phyloP scores from a whole-genome alignment of 2,329 filamentous ascomycete species.

The Zasmidium citrigriseum region DNA sequence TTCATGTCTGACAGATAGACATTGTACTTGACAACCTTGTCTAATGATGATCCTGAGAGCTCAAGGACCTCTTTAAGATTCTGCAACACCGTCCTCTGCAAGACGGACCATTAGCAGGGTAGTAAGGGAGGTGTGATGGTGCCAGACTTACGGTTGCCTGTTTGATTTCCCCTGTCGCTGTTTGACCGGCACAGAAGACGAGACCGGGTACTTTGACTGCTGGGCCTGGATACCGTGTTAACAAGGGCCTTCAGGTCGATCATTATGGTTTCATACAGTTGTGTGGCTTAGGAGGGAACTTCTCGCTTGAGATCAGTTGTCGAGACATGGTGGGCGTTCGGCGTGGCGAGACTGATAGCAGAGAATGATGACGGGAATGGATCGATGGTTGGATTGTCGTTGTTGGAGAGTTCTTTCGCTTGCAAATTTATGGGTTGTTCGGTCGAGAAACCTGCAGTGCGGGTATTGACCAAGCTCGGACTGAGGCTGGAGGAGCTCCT shows the following conservation, averaged over 20 bases:
- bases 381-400: neutral
- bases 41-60: constrained; percentile 35
- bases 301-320: constrained; percentile 49
- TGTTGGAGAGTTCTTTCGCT: neutral
- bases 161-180: constrained; percentile 53
- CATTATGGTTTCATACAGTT: constrained; percentile 40
- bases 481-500: neutral
- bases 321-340: constrained; percentile 41
- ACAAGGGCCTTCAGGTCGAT: neutral
- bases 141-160: constrained; percentile 41
- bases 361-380: too few species aligned
- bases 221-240: constrained; percentile 34
- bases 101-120: neutral
- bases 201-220: constrained; percentile 49
- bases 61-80: constrained; percentile 13
- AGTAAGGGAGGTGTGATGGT: neutral
- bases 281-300: constrained; percentile 51
- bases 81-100: constrained; percentile 4
- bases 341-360: too few species aligned
- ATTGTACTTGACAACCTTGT: constrained; percentile 65
- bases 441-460: too few species aligned
- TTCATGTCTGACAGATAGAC: constrained; percentile 65
- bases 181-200: constrained; percentile 51
- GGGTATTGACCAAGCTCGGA: neutral
- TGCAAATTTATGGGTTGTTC: neutral